Percentiles rank a stretch among this genome's conserved stretches.
Conservation (phyloP, 495 filamentous ascomycete species). For the Acidomyces sp. region DNA sequence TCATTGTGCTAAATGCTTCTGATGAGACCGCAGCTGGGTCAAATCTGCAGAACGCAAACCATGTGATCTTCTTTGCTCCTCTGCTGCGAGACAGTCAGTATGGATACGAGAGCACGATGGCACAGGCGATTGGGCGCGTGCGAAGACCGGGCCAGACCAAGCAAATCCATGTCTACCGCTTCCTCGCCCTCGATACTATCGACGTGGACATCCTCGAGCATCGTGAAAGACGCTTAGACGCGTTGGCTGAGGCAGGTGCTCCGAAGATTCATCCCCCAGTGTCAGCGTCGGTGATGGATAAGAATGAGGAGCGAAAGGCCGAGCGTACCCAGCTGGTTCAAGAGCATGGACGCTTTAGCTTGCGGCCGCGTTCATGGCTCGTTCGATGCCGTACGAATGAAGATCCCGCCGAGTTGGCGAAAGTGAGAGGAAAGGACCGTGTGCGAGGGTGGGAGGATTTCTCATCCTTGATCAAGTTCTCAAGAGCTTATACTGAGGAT, state of each 20-base stretch:
- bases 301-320: background rate
- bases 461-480: constrained; percentile 20
- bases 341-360: constrained; percentile 12
- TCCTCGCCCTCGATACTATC: constrained; percentile 49
- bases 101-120: constrained; percentile 47
- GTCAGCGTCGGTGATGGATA: background rate
- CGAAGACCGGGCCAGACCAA: constrained; percentile 56
- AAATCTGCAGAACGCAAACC: constrained; percentile 64
- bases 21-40: constrained; percentile 53
- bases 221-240: constrained; percentile 17
- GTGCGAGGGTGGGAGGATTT: constrained; percentile 20
- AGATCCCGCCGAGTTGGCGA: constrained; percentile 2
- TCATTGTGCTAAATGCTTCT: constrained; percentile 54
- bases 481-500: constrained; percentile 17
- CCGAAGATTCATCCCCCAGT: background rate
- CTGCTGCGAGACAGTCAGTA: constrained; percentile 41
- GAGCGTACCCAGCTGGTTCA: constrained; percentile 21
- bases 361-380: constrained; percentile 22
- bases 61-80: constrained; percentile 62
- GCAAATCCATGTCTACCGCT: constrained; percentile 55
- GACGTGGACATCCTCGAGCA: constrained; percentile 55
- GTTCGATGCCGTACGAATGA: constrained; percentile 6
- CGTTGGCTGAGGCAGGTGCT: constrained; percentile 7
- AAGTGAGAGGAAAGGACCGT: constrained; percentile 8
- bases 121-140: constrained; percentile 59